phyloP scores from a whole-genome alignment of 2,329 filamentous ascomycete species.

The Aspergillus calidoustus region DNA sequence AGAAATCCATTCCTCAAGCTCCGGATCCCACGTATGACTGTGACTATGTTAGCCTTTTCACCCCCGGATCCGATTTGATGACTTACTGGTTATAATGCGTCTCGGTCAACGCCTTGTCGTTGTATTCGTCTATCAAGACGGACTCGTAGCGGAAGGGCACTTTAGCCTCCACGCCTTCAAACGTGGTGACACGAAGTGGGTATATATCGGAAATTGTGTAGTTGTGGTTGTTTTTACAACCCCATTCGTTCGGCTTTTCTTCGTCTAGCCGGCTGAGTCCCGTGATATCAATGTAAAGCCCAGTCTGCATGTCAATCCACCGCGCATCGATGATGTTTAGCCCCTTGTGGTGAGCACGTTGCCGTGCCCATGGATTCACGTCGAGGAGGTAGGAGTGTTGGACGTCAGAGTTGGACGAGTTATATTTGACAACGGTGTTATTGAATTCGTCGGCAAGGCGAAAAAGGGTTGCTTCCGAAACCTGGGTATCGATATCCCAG shows the following conservation, averaged over 20 bases:
- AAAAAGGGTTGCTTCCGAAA: constrained; percentile 68
- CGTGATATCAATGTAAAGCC: constrained; percentile 84
- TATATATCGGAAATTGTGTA: constrained; percentile 75
- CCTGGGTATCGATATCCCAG: constrained; percentile 81
- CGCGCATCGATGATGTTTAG: constrained; percentile 81
- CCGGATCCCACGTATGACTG: constrained; percentile 45
- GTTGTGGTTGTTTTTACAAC: constrained; percentile 78
- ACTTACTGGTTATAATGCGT: constrained; percentile 45
- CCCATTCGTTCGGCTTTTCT: constrained; percentile 68
- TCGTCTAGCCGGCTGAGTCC: constrained; percentile 71
- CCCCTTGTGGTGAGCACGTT: constrained; percentile 67
- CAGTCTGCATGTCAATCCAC: constrained; percentile 78
- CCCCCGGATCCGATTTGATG: not conserved
- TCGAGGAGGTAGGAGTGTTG: constrained; percentile 70
- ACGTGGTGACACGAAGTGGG: constrained; percentile 73
- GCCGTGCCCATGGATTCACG: constrained; percentile 71
- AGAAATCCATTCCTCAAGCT: constrained; percentile 39
- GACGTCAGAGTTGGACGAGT: constrained; percentile 45
- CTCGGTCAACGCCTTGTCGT: constrained; percentile 37
- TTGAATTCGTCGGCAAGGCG: constrained; percentile 71
- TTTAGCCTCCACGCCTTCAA: constrained; percentile 72
- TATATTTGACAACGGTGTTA: constrained; percentile 62
- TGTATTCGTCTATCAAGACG: constrained; percentile 47
- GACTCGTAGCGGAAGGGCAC: constrained; percentile 61
- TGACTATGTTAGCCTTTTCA: constrained; percentile 19